phyloP scores from a whole-genome alignment of 148 eudicot genomes.

The Rhododendron molle region DNA sequence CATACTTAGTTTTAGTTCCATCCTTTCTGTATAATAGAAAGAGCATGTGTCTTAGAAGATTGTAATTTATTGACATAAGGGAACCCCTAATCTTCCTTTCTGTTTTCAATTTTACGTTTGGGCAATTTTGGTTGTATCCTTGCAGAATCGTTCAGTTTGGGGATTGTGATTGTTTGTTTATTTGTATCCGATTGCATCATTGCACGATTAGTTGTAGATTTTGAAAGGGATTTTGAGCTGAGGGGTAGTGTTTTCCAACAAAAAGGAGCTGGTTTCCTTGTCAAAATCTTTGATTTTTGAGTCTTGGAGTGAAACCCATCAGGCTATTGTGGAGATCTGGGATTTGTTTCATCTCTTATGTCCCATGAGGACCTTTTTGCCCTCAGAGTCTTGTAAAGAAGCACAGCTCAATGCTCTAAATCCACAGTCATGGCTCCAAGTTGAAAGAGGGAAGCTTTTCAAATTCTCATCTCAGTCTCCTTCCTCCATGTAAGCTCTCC shows the following conservation, averaged over 20 bases:
- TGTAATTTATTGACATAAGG: background rate
- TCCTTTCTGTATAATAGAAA: conserved; percentile 4
- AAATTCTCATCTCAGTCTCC: conserved; percentile 58
- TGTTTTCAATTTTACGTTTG: background rate
- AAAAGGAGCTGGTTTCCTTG: conserved; percentile 6
- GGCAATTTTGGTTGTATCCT: background rate
- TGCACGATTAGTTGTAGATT: background rate
- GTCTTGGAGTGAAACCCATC: conserved; percentile 22
- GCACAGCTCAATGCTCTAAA: conserved; percentile 71
- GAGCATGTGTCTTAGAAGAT: background rate
- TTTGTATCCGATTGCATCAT: background rate
- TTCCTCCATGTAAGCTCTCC: conserved; percentile 67
- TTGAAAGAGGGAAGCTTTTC: conserved; percentile 84
- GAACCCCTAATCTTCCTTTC: background rate
- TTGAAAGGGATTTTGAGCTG: background rate
- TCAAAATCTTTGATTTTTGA: conserved; percentile 10
- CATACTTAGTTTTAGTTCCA: background rate
- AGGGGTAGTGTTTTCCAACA: conserved; percentile 16
- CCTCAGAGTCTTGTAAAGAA: conserved; percentile 87
- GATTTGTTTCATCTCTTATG: conserved; percentile 61
- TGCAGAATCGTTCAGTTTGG: background rate
- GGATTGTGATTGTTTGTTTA: conserved; percentile 4
- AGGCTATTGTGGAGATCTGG: conserved; percentile 95
- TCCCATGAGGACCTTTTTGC: conserved; percentile 88
- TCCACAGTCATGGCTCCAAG: conserved; percentile 99